Percentiles rank a stretch among this genome's conserved stretches.
phyloP scores from a whole-genome alignment of 2,329 filamentous ascomycete genomes.

The Hirsutella minnesotensis region DNA sequence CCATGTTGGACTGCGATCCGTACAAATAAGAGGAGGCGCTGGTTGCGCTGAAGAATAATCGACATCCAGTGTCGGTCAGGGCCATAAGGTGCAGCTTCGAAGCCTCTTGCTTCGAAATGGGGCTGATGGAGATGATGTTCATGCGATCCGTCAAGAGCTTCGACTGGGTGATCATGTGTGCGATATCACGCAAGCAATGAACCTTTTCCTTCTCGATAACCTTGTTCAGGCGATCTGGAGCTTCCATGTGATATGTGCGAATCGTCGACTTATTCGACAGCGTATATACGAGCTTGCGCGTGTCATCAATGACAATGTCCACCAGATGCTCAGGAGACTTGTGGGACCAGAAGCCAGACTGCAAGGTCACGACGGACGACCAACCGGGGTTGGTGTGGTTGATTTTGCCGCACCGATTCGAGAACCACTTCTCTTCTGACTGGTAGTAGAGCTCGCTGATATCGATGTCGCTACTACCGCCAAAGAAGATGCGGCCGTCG shows the following conservation, averaged over 20 bases:
- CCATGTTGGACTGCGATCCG: slow-evolving; percentile 45
- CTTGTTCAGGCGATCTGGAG: slow-evolving; percentile 45
- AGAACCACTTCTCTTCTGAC: slow-evolving; percentile 95
- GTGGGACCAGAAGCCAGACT: slow-evolving; percentile 37
- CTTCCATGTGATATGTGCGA: slow-evolving; percentile 78
- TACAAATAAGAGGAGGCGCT: slow-evolving; percentile 59
- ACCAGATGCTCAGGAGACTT: slow-evolving; percentile 51
- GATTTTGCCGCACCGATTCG: slow-evolving; percentile 73
- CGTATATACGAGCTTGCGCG: slow-evolving; percentile 78
- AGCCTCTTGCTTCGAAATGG: slow-evolving; percentile 69
- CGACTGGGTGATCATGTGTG: slow-evolving; percentile 71
- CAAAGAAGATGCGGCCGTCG: slow-evolving; percentile 87
- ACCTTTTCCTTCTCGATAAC: slow-evolving; percentile 55
- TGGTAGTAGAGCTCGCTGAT: slow-evolving; percentile 93
- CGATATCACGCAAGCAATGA: slow-evolving; percentile 58
- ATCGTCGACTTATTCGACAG: slow-evolving; percentile 83
- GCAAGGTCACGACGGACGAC: slow-evolving; percentile 46
- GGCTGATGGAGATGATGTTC: slow-evolving; percentile 71
- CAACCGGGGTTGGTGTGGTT: slow-evolving; percentile 74
- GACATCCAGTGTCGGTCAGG: slow-evolving; percentile 78
- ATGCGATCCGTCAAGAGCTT: slow-evolving; percentile 58
- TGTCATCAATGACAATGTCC: slow-evolving; percentile 81
- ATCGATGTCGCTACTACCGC: slow-evolving; percentile 68
- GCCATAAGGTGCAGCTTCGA: slow-evolving; percentile 81
- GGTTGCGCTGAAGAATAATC: slow-evolving; percentile 85